These are phyloP conservation scores for Penicillium parvum DNA, from an alignment of 495 filamentous ascomycete species.

Conservation along the genomic window DNA sequence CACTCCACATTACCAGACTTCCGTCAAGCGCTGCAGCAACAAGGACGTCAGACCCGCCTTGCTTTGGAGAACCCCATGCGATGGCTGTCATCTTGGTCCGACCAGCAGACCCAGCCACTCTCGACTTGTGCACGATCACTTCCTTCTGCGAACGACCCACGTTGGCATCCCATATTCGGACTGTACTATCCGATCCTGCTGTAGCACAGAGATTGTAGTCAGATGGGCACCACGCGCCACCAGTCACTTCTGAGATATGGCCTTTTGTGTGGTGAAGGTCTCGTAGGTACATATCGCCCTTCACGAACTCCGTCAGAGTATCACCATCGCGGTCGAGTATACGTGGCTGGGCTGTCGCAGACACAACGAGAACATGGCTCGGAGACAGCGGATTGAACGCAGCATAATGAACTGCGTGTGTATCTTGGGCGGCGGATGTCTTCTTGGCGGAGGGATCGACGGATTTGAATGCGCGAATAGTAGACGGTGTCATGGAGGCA, in stretches of 20 bases:
- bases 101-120: conserved; percentile 76
- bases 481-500: conserved; percentile 89
- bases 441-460: conserved; percentile 82
- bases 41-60: conserved; percentile 75
- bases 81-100: conserved; percentile 92
- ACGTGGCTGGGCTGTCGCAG: conserved; percentile 83
- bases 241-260: conserved; percentile 83
- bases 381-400: conserved; percentile 83
- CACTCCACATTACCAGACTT: conserved; percentile 85
- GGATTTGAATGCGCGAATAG: conserved; percentile 86
- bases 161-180: conserved; percentile 96
- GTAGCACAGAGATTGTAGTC: conserved; percentile 81
- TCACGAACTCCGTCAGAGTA: conserved; percentile 76
- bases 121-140: conserved; percentile 92
- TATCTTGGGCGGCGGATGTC: conserved; percentile 66
- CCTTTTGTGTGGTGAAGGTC: conserved; percentile 97
- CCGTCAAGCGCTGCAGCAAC: conserved; percentile 87
- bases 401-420: conserved; percentile 80
- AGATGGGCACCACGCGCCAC: conserved; percentile 82
- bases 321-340: conserved; percentile 87
- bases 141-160: conserved; percentile 82
- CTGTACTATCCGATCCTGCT: conserved; percentile 85
- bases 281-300: conserved; percentile 96
- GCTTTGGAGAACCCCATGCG: conserved; percentile 73
- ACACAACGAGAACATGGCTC: conserved; percentile 75